phyloP scores from a whole-genome alignment of 345 rosid genomes.

The Hibiscus trionum region DNA sequence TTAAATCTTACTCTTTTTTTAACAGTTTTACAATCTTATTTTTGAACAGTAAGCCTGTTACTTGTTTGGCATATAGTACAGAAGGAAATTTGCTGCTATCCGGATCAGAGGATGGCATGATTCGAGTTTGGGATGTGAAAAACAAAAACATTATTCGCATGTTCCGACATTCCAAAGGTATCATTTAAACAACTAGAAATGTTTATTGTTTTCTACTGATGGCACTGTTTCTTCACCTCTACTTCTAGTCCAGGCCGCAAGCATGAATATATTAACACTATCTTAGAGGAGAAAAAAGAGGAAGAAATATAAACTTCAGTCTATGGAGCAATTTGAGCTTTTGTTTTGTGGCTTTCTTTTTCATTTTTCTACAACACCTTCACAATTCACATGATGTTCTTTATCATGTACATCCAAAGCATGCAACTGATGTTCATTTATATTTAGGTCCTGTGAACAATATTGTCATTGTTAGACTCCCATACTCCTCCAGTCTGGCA shows the following conservation, averaged over 20 bases:
- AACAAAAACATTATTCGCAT: constrained; percentile 35
- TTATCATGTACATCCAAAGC: no score
- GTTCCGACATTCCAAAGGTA: constrained; percentile 60
- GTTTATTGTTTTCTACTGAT: not conserved
- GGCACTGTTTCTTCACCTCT: not conserved
- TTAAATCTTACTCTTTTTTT: not conserved
- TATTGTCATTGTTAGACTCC: constrained; percentile 43
- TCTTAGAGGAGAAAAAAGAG: not conserved
- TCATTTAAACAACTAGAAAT: not conserved
- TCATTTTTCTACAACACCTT: not conserved
- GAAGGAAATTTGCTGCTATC: constrained; percentile 53
- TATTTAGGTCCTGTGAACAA: constrained; percentile 66
- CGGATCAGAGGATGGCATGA: constrained; percentile 71
- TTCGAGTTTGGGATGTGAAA: constrained; percentile 58
- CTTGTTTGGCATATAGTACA: constrained; percentile 57
- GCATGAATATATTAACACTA: no score
- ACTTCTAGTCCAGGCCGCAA: no score
- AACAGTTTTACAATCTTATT: not conserved
- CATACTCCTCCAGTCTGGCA: constrained; percentile 17
- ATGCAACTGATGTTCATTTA: not conserved
- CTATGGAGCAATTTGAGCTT: not conserved
- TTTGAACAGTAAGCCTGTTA: constrained; percentile 60
- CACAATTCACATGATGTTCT: no score
- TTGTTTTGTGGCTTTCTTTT: not conserved
- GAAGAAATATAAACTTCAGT: not conserved